These are phyloP conservation scores for Cudoniella acicularis DNA, from an alignment of 495 filamentous ascomycete genomes.

Conservation along the genomic window DNA sequence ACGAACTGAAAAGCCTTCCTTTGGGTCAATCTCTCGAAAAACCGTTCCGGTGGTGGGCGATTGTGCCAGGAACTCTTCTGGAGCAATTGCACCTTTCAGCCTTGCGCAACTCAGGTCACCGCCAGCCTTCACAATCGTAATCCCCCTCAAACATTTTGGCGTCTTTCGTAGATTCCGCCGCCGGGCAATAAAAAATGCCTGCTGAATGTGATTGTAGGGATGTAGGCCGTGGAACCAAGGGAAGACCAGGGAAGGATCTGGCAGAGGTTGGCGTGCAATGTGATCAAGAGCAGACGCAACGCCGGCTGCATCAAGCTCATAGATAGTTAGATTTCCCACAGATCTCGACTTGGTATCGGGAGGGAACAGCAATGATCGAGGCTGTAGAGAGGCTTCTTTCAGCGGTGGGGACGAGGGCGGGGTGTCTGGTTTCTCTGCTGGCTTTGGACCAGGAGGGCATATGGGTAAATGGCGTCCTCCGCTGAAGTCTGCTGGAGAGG, in stretches of 20 bases:
- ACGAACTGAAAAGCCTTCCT: constrained; percentile 75
- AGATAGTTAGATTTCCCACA: constrained; percentile 58
- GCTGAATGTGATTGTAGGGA: constrained; percentile 79
- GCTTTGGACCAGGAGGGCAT: constrained; percentile 74
- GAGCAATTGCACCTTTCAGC: constrained; percentile 79
- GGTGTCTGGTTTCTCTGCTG: constrained; percentile 54
- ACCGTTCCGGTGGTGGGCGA: constrained; percentile 20
- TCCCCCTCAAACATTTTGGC: constrained; percentile 74
- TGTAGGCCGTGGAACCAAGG: constrained; percentile 99
- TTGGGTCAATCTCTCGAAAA: constrained; percentile 60
- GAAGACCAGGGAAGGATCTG: constrained; percentile 79
- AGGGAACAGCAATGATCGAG: constrained; percentile 69
- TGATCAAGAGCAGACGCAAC: constrained; percentile 72
- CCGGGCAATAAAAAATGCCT: constrained; percentile 80
- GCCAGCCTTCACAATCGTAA: constrained; percentile 86
- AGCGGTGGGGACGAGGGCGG: constrained; percentile 64
- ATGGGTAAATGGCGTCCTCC: constrained; percentile 59
- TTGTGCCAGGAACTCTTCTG: constrained; percentile 68
- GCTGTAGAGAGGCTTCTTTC: constrained; percentile 45
- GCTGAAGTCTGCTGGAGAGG: constrained; percentile 62
- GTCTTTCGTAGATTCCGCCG: constrained; percentile 66
- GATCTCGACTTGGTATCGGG: constrained; percentile 58
- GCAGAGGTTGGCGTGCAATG: constrained; percentile 69
- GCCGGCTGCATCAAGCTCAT: constrained; percentile 63
- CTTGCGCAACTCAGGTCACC: constrained; percentile 70